Evolutionary conservation across 768 basidiomycete genomes (phyloP).

Genomic region (Leccinum olivaceopallidum): DNA sequence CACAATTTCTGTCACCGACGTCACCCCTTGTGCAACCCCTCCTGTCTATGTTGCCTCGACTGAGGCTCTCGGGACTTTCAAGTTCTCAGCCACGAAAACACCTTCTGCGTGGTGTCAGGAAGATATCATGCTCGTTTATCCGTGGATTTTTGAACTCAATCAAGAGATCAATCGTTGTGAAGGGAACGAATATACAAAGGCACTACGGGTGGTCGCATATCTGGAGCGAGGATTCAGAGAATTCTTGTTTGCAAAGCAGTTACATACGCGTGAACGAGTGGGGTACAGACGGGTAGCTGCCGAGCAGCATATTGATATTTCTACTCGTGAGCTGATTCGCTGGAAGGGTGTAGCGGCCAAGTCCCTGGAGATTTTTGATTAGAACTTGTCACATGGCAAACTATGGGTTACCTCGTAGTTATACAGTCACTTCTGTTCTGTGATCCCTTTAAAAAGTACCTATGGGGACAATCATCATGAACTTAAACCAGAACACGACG

Average conservation of each 20-base stretch:
- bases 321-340: no score
- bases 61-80: slow-evolving; percentile 2
- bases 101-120: not conserved
- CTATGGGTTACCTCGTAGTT: no score
- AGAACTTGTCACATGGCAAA: no score
- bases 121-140: slow-evolving; percentile 8
- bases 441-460: not conserved
- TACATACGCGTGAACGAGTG: no score
- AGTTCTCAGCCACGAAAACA: not conserved
- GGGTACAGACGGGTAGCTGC: no score
- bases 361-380: no score
- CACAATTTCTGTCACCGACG: slow-evolving; percentile 4
- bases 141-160: slow-evolving; percentile 12
- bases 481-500: not conserved
- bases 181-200: no score
- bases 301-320: no score
- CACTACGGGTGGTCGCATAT: no score
- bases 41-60: not conserved
- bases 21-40: not conserved
- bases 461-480: not conserved
- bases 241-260: no score
- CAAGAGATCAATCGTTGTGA: not conserved
- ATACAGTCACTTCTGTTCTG: not conserved
- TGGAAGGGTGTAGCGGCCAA: no score
- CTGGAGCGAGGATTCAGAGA: no score